Evolutionary conservation across 1,284 basidiomycete species (phyloP), one percentile per base, ranked within the genome.

Genomic region (Ceratorhiza oryzae-sativae): DNA sequence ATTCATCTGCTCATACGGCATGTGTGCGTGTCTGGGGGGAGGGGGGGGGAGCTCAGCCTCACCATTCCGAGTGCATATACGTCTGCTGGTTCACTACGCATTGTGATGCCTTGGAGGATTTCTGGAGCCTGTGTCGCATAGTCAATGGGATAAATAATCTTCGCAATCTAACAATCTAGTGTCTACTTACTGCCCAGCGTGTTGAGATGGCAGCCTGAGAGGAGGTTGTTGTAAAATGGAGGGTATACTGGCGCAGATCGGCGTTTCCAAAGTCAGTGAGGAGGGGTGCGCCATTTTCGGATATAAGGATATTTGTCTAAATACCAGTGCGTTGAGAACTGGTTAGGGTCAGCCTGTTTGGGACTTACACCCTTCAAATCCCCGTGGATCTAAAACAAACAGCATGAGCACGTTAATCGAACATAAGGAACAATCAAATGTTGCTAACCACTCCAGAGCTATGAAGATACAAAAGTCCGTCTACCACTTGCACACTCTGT

Each of bases 201-300:
- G 25, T 6, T 61, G 20, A 46, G 25, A 3, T 18, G 32, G 2
- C 18, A 3, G 4, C 15, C 20, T 5, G 34, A 12, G 30, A 3
- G 18, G 32, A n/a, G 4, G 55, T 58, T 41, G 18, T 30, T 18
- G 55, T 36, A 30, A 41, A 58, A 12, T 25, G 15, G 5, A 58
- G 20, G 3, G 55, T 58, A n/a, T 30, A 18, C 2, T 58, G 2
- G 27, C 46, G 3, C 23, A 61, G 18, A 8, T 30, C 20, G 6
- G 59, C 41, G 25, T 42, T 61, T 3, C 59, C 59, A 46, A 61
- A 61, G n/a, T 61, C 59, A 27, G 59, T 45, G 20, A 61, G 34
- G 8, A 45, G 12, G 2, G 59, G 59, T 1, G 27, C 15, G 6
- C 20, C 20, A 1, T 61, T 3, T 12, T 42, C 20, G 1, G 59